Evolutionary conservation across 345 rosid genomes (phyloP), one percentile per base, ranked within the genome.

Genomic region (Rhizophora apiculata): DNA sequence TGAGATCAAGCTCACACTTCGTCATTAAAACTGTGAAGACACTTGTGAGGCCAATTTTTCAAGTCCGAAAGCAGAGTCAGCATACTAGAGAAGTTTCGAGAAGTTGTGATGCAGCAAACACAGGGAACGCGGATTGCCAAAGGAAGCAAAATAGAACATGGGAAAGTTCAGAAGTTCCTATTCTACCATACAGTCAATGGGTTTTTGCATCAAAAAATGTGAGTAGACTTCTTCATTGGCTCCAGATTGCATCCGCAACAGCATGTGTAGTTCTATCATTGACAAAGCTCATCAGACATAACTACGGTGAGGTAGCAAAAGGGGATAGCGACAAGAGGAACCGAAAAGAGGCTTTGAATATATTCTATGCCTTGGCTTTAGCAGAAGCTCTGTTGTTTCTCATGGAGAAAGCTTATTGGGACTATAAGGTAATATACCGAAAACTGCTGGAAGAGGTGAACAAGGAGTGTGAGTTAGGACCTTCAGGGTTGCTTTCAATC

Each of bases 361-460:
- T 93, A 63, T 93, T 93, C 85, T 93, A 91, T 59, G 70, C 94
- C 58, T 75, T 91, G 65, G 94, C 97, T 6, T 74, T 93, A 58
- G 96, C 96, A 5, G 97, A 93, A 67, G 98, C 97, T 16, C 76
- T 88, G 59, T 61, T 91, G 76, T 93, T 93, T 72, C 84, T 91
- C n/a, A 61, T 71, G 78, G 98, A 93, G 84, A 93, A 88, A 80
- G 86, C 90, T 19, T 93, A 89, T 49, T 93, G 97, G 96, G 97
- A 93, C 52, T 65, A 72, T 86, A 76, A 86, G 68, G 85, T 82
- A 24, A 82, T 73, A 68, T 64, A 68, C 68, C 78, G 86, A 68
- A 82, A 78, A 59, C 74, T 93, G 75, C 79, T 93, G 68, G 97
- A 93, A 68, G 70, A 89, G 71, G 96, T 89, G 55, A 85, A 82